Evolutionary conservation across 2,329 filamentous ascomycete genomes (phyloP), one percentile per base, ranked within the genome.

Genomic region (Pseudocercospora musae): DNA sequence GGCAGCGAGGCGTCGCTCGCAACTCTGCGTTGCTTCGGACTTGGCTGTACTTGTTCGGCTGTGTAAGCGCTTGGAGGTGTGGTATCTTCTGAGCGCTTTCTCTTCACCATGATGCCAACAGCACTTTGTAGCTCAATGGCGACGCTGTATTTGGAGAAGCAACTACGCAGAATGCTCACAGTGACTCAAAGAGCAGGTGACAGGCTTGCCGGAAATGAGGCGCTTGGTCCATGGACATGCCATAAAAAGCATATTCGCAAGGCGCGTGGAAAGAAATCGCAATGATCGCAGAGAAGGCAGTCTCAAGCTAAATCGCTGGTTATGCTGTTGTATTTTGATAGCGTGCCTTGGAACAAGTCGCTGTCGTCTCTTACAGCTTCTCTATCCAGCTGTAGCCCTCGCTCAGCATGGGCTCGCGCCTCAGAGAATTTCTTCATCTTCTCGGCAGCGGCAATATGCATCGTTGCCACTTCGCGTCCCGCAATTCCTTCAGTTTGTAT

Each of bases 391-490:
- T 52, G 15, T 42, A 65, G 25, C 1, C 66, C 66, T 25, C 56
- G 62, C 49, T 63, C 29, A 3, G 60, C 63, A 46, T 42, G 53
- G 5, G 18, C 13, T 21, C 23, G 27, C 8, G 53, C 64, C 13
- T 62, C 62, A 10, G 46, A 50, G 4, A 8, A 11, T n/a, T 33
- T 31, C 10, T 50, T 44, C 13, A 60, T 18, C 56, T 68, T 66
- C 29, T 68, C 66, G 11, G 66, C 66, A 44, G 64, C 63, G 11
- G 62, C 46, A 8, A 65, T 42, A 55, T 58, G 63, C 49, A 63
- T 65, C 37, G 62, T 67, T 15, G 59, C 59, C 25, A 67, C 20
- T 27, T 67, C 66, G 10, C 64, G 54, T 6, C 66, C 66, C 7
- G 55, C 55, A 7, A 66, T 46, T 2, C 62, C 64, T 29, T 65